Percentiles rank a stretch among this genome's conserved stretches.
These are phyloP conservation scores for Rhodotorula mucilaginosa DNA, from an alignment of 1,284 basidiomycete species.

Conservation along the genomic window DNA sequence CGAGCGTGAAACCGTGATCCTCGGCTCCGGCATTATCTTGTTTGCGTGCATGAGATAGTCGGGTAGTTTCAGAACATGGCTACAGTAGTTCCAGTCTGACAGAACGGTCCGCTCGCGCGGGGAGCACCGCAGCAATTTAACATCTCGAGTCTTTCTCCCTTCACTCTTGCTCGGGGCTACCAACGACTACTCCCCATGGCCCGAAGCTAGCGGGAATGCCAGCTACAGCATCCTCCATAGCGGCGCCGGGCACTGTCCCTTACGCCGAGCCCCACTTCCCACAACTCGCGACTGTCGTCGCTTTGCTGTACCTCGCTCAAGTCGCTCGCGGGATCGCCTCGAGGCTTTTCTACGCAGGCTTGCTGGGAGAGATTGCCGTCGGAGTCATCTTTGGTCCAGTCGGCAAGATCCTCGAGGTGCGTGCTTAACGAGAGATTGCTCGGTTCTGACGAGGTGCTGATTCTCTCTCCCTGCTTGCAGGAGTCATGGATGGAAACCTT, in stretches of 20 bases:
- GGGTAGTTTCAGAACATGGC: too few relatives aligned
- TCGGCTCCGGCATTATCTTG: too few relatives aligned
- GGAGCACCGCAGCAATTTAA: too few relatives aligned
- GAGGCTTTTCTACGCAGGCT: slow-evolving; percentile 46
- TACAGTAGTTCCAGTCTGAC: too few relatives aligned
- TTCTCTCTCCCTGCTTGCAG: slow-evolving; percentile 22
- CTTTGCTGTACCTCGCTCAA: slow-evolving; percentile 52
- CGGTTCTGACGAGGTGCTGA: not conserved
- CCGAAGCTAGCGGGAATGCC: not conserved
- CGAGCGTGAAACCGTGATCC: not conserved
- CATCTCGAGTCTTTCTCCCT: not conserved
- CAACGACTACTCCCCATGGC: not conserved
- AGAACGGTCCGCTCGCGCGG: too few relatives aligned
- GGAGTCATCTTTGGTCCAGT: slow-evolving; percentile 58
- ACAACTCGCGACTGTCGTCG: slow-evolving; percentile 47
- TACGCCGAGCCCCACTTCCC: slow-evolving; percentile 48
- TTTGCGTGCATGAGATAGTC: not conserved
- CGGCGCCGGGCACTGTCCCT: slow-evolving; percentile 25
- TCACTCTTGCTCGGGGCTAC: not conserved
- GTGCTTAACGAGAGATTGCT: not conserved
- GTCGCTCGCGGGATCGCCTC: slow-evolving; percentile 45
- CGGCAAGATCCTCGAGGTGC: slow-evolving; percentile 49
- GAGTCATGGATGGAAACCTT: slow-evolving; percentile 53
- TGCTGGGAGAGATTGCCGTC: slow-evolving; percentile 55
- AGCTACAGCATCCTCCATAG: not conserved